Base-by-base conservation (phyloP, 1,284 basidiomycete genomes). In the Sporisorium reilianum region DNA sequence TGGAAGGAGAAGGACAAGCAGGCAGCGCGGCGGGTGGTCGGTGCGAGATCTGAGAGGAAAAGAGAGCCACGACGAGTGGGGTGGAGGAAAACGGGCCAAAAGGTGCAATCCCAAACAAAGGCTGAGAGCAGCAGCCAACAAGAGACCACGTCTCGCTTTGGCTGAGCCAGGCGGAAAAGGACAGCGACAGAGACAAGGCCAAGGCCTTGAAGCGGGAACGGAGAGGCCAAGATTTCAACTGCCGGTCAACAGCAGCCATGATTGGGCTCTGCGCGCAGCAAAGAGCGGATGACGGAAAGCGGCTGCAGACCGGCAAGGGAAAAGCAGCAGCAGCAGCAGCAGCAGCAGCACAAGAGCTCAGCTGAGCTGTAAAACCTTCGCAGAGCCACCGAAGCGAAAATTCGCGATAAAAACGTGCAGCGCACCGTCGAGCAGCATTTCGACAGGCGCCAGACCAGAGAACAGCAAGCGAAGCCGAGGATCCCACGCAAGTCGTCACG, bases 11-110 rank as follows among this genome's bases (percentile, higher is more conserved):
- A 42, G 44, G 53, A 53, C 22, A 26, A 36, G 44, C 28, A 22
- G 52, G 23, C 41, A 34, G 32, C 32, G 32, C n/a, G 14, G 55
- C 32, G n/a, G 60, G 58, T 70, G 67, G 67, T 58, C 67, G 67
- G 67, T 69, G 67, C 67, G 67, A 56, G 68, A 51, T 34, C 42
- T 20, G 40, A 32, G 44, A 38, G 28, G 14, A 22, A 25, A 40
- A 11, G 52, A 42, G 22, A 30, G 53, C 25, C 20, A 30, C 42
- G 54, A 38, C 25, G 42, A 25, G 14, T 23, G 25, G 51, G 42
- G 51, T 42, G 48, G 55, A 46, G 53, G 32, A 48, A 49, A 23
- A 45, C 25, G 49, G 49, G 49, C 32, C 49, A 44, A 34, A 50
- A n/a, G n/a, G n/a, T n/a, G n/a, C n/a, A n/a, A n/a, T n/a, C n/a